Evolutionary conservation across 192 early-diverging fungal genomes (phyloP).

Genomic region (Coemansia sp.): DNA sequence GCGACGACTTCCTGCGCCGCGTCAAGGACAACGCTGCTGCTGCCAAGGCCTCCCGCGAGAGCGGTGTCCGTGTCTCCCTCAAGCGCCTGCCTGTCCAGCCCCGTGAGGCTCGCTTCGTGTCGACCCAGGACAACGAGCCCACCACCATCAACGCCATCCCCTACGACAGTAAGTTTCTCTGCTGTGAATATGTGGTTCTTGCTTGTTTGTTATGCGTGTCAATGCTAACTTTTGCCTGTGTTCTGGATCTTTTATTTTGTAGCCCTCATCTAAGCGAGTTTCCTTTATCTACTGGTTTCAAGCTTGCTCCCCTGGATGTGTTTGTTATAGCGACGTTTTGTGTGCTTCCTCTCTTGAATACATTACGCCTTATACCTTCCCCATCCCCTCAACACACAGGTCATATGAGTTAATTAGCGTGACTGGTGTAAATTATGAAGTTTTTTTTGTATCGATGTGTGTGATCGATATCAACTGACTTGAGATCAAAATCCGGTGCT

Average conservation of each 20-base stretch:
- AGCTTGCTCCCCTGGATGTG: conserved; percentile 2
- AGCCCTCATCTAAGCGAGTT: conserved; percentile 50
- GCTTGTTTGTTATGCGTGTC: background rate
- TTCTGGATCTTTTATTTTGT: conserved; percentile 12
- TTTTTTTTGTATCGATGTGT: background rate
- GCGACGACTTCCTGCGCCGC: conserved; percentile 94
- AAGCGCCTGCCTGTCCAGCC: conserved; percentile 92
- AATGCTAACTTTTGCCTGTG: conserved; percentile 7
- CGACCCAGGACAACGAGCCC: conserved; percentile 84
- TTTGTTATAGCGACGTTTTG: conserved; percentile 12
- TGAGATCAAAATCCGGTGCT: background rate
- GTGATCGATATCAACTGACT: conserved; percentile 5
- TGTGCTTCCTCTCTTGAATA: conserved; percentile 12
- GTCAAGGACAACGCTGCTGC: conserved; percentile 92
- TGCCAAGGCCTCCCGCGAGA: conserved; percentile 80
- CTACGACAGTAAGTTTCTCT: conserved; percentile 72
- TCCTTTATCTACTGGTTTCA: background rate
- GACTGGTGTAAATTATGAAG: background rate
- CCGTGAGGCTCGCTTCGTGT: conserved; percentile 84
- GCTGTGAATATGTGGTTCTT: background rate
- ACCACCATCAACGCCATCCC: conserved; percentile 93
- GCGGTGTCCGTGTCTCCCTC: conserved; percentile 72
- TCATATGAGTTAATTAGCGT: background rate
- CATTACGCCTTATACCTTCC: background rate
- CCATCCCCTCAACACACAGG: background rate